A percentile compares a stretch with the other conserved stretches of the same genome.
These are phyloP conservation scores for Plasmodium gonderi DNA, from an alignment of 169 alveolate genomes.

Conservation along the genomic window DNA sequence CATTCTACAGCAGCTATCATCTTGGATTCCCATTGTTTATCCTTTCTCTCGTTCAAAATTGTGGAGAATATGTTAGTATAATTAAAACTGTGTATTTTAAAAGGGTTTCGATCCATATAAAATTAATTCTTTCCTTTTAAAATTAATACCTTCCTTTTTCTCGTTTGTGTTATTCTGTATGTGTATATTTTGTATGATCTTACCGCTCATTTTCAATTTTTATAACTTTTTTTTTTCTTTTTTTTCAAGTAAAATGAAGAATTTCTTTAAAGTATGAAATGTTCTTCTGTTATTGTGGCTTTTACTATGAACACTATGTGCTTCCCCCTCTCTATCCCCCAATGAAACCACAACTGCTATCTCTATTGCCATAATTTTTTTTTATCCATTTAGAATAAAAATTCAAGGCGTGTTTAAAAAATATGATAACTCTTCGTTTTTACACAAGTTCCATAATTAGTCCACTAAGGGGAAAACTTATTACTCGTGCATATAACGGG, in stretches of 20 bases:
- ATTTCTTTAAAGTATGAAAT: neutral
- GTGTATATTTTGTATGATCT: neutral
- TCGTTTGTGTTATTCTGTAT: slow-evolving; percentile 1
- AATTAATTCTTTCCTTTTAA: slow-evolving; percentile 12
- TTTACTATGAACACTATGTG: too few relatives aligned
- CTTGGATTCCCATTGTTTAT: neutral
- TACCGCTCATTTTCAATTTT: neutral
- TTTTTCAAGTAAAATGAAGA: neutral
- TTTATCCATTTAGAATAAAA: neutral
- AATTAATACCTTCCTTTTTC: neutral
- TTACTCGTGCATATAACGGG: neutral
- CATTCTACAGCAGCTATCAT: neutral
- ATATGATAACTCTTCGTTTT: neutral
- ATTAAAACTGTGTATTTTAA: slow-evolving; percentile 1
- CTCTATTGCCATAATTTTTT: neutral
- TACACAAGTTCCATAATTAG: neutral
- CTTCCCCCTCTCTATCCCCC: too few relatives aligned
- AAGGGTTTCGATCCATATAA: neutral
- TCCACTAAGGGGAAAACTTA: neutral
- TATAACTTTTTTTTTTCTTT: slow-evolving; percentile 5
- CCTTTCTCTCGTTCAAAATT: neutral
- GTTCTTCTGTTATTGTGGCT: neutral
- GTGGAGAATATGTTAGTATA: neutral
- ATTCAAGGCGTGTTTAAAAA: neutral
- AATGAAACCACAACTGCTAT: neutral